phyloP scores from a whole-genome alignment of 2,329 filamentous ascomycete species.

The Ophiocordyceps camponoti-floridani region DNA sequence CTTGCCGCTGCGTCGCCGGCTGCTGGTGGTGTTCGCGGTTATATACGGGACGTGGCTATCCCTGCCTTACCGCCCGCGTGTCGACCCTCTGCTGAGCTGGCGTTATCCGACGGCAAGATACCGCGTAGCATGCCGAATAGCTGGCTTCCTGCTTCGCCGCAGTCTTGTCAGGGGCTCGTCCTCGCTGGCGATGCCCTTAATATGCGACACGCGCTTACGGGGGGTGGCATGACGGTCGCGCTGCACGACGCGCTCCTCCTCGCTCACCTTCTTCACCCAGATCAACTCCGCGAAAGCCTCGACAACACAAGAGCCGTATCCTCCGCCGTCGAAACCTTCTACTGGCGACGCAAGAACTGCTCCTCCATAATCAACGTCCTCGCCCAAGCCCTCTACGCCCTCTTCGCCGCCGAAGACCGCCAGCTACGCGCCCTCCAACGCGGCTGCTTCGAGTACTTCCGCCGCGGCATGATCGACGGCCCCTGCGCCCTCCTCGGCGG shows the following conservation, averaged over 20 bases:
- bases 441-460: conserved; percentile 89
- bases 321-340: conserved; percentile 54
- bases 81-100: conserved; percentile 54
- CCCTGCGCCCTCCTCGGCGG: conserved; percentile 71
- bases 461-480: conserved; percentile 54
- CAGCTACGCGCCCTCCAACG: conserved; percentile 66
- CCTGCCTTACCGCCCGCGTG: conserved; percentile 58
- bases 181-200: conserved; percentile 91
- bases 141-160: conserved; percentile 62
- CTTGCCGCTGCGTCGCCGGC: conserved; percentile 54
- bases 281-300: conserved; percentile 44
- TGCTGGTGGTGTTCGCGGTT: conserved; percentile 67
- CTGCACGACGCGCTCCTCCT: conserved; percentile 82
- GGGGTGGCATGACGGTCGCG: conserved; percentile 94
- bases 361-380: conserved; percentile 91
- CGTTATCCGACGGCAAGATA: conserved; percentile 61
- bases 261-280: conserved; percentile 52
- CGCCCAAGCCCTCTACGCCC: conserved; percentile 79
- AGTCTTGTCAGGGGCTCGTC: conserved; percentile 44
- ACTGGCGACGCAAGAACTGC: conserved; percentile 71
- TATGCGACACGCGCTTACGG: conserved; percentile 97
- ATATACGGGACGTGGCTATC: conserved; percentile 64
- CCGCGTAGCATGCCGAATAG: conserved; percentile 85
- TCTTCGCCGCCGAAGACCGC: conserved; percentile 73
- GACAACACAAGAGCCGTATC: conserved; percentile 48